Evolutionary conservation across 2,329 filamentous ascomycete genomes (phyloP).

Genomic region (Aspergillus spinulosporus): DNA sequence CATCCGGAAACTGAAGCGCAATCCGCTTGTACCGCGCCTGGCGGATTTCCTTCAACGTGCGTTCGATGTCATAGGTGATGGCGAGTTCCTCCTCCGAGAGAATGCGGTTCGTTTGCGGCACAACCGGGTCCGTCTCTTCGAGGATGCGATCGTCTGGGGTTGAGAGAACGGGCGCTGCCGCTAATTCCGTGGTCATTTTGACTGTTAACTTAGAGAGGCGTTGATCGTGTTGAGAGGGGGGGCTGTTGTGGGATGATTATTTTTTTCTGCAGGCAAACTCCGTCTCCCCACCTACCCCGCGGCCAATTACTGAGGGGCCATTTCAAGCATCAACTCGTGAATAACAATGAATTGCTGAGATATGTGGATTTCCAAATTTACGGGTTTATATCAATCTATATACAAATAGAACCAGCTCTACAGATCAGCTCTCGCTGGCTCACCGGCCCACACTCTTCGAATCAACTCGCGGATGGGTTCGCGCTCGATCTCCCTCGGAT

Average conservation of each 20-base stretch:
- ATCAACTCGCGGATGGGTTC: constrained; percentile 57
- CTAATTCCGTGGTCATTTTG: constrained; percentile 36
- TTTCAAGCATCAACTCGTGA: background rate
- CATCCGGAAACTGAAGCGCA: constrained; percentile 93
- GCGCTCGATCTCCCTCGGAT: constrained; percentile 57
- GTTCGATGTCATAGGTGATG: constrained; percentile 78
- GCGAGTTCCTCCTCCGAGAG: constrained; percentile 69
- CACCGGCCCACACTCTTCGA: constrained; percentile 61
- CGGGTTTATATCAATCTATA: constrained; percentile 3
- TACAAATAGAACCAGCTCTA: constrained; percentile 28
- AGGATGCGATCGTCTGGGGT: constrained; percentile 64
- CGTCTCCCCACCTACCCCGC: constrained; percentile 35
- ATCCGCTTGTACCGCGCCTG: constrained; percentile 70
- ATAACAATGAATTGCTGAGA: background rate
- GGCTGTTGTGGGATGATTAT: constrained; percentile 15
- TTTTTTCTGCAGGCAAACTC: constrained; percentile 24
- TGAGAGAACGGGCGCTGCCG: constrained; percentile 59
- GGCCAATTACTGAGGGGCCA: constrained; percentile 18
- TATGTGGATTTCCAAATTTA: background rate
- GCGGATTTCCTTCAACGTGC: constrained; percentile 76
- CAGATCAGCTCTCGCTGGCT: constrained; percentile 56
- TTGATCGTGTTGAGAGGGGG: constrained; percentile 5
- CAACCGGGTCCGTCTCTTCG: constrained; percentile 52
- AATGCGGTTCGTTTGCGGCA: constrained; percentile 33
- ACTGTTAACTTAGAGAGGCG: background rate